These are phyloP conservation scores for Lagenaria siceraria DNA, from an alignment of 306 rosid genomes.

Conservation along the genomic window DNA sequence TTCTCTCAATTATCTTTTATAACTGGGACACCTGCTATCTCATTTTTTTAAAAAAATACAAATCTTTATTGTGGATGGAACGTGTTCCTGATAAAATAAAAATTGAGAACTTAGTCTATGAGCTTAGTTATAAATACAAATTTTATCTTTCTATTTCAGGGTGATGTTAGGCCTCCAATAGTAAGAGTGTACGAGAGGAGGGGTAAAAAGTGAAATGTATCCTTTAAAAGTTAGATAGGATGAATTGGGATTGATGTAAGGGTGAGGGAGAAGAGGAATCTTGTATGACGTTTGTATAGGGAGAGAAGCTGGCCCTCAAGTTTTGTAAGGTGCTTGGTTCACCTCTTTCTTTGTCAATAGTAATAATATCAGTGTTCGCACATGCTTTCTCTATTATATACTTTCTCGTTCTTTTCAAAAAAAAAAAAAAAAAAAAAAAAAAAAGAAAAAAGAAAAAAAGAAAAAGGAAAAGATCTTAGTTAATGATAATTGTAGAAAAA, in stretches of 20 bases:
- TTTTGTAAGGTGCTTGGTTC: background rate
- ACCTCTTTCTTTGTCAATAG: background rate
- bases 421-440: too few relatives aligned
- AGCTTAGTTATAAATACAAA: background rate
- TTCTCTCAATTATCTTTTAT: background rate
- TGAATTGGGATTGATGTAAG: background rate
- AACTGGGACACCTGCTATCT: background rate
- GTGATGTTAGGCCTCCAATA: background rate
- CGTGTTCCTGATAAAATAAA: background rate
- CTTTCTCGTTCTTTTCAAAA: background rate
- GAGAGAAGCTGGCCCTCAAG: background rate
- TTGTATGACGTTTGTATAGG: background rate
- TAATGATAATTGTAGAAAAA: background rate
- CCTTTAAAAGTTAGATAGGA: background rate
- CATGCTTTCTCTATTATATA: background rate
- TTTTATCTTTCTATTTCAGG: background rate
- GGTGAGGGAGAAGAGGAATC: background rate
- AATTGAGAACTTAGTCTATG: background rate
- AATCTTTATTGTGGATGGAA: background rate
- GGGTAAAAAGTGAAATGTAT: background rate
- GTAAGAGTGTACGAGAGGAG: background rate
- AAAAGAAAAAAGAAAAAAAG: too few relatives aligned
- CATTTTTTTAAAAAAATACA: background rate
- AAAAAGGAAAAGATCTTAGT: too few relatives aligned
- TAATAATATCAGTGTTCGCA: background rate